Base-by-base conservation (phyloP, 2,329 filamentous ascomycete species). In the Harringtonia lauricola region DNA sequence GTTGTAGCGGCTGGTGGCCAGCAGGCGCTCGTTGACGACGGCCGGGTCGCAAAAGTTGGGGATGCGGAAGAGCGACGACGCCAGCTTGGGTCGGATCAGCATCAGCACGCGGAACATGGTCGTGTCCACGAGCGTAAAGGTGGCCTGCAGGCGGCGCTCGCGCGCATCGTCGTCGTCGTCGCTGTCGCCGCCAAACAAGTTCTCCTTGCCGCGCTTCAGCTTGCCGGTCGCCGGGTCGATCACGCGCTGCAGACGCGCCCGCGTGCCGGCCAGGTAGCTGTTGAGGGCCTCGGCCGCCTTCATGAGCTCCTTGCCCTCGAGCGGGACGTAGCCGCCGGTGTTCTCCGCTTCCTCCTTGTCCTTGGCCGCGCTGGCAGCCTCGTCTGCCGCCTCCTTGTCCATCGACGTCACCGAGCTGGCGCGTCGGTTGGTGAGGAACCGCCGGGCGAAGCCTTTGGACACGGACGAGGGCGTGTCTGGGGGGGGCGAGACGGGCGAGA, bases 31-130 rank as follows among this genome's bases (percentile, higher is more conserved):
- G 58, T 95, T 92, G 19, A 98, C 90, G 3, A 96, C 92, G 26
- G 86, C 83, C 0, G 92, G 90, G 54, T 98, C 90, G 60, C 92
- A 96, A 58, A 95, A 96, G 60, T 98, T 98, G 57, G 89, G 83
- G 41, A 96, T 86, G 21, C 92, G 87, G 66, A 98, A 96, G 0
- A 98, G 73, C 0, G 89, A 86, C 2, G 86, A 85, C 4, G 88
- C 88, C 12, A 98, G 70, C 7, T 83, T 79, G 5, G 92, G 90
- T 8, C 81, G 81, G 4, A 84, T 87, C 56, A 90, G 87, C 89
- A 98, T 96, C 61, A 95, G 94, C 0, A 87, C 84, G 15, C 90
- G 79, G 67, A 98, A 96, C 0, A 98, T 72, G 1, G 89, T 90
- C 1, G 92, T 98, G 57, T 98, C 92, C 8, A 96, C 87, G 3